These are phyloP conservation scores for Phytophthora palmivora DNA, from an alignment of 352 stramenopile genomes.

Conservation along the genomic window DNA sequence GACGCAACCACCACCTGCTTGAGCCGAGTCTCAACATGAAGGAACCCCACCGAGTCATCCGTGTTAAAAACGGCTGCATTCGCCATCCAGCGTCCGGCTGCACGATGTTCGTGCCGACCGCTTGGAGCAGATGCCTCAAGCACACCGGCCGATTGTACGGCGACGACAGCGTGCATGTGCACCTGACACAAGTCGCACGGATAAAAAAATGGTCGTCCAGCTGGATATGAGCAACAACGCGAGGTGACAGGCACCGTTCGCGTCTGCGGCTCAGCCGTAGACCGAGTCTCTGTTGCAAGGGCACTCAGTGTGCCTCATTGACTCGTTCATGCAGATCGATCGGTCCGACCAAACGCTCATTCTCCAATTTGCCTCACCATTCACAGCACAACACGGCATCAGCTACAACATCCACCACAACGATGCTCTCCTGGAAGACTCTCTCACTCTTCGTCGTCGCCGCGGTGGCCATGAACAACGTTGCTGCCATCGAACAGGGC, in stretches of 20 bases:
- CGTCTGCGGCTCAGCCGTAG: slow-evolving; percentile 8
- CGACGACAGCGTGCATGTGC: background rate
- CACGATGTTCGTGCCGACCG: slow-evolving; percentile 6
- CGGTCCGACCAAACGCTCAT: slow-evolving; percentile 16
- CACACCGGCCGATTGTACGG: slow-evolving; percentile 5
- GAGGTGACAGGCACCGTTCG: slow-evolving; percentile 18
- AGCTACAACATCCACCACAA: background rate
- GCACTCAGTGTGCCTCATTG: slow-evolving; percentile 3
- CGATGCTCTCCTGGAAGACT: slow-evolving; percentile 32
- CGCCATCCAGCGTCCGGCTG: slow-evolving; percentile 4
- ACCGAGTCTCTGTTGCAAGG: slow-evolving; percentile 19
- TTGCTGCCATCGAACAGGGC: slow-evolving; percentile 27
- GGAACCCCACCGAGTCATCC: background rate
- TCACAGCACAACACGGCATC: slow-evolving; percentile 2
- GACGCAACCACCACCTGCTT: background rate
- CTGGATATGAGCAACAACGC: slow-evolving; percentile 25
- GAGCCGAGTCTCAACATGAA: background rate
- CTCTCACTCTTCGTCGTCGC: slow-evolving; percentile 28
- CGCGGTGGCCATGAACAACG: slow-evolving; percentile 33
- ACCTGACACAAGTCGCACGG: slow-evolving; percentile 6
- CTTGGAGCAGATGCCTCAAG: slow-evolving; percentile 12
- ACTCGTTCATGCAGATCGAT: background rate
- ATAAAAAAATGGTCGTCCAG: slow-evolving; percentile 30
- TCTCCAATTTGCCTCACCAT: slow-evolving; percentile 31
- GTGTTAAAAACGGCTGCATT: background rate